Conservation (phyloP, 495 filamentous ascomycete genomes). For the Letharia columbiana region DNA sequence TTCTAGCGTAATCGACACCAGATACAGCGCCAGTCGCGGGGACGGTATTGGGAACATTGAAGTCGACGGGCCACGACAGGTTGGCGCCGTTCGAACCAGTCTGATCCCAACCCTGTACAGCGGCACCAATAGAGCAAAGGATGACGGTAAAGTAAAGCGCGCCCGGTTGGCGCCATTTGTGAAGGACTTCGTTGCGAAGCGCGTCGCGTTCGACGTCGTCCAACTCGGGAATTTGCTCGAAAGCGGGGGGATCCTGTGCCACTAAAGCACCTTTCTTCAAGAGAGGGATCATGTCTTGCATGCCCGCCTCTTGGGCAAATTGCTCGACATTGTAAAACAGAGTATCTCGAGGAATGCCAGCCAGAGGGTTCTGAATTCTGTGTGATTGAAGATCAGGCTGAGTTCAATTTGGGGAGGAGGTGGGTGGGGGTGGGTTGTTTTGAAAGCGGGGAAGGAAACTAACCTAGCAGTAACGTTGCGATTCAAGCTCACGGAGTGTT, state of each 20-base stretch:
- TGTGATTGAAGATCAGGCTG: not conserved
- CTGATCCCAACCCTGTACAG: constrained; percentile 64
- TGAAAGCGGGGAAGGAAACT: constrained; percentile 5
- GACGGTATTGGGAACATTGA: constrained; percentile 43
- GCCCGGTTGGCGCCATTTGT: constrained; percentile 57
- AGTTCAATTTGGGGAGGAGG: not conserved
- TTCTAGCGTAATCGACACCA: constrained; percentile 30
- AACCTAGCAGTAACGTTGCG: constrained; percentile 24
- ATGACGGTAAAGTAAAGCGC: constrained; percentile 62
- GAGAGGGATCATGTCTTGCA: constrained; percentile 40
- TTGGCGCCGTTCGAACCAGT: constrained; percentile 70
- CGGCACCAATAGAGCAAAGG: constrained; percentile 62
- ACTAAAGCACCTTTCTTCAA: constrained; percentile 56
- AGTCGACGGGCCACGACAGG: constrained; percentile 49
- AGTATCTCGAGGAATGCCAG: constrained; percentile 42
- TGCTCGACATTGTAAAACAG: constrained; percentile 48
- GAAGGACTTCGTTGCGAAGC: constrained; percentile 48
- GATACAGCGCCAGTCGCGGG: constrained; percentile 8
- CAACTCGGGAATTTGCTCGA: constrained; percentile 49
- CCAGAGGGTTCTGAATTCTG: constrained; percentile 56
- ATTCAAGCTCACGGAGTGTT: constrained; percentile 22
- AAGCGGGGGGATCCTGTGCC: constrained; percentile 49
- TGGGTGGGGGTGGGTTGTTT: too few relatives aligned
- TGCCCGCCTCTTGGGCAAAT: constrained; percentile 41
- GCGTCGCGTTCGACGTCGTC: constrained; percentile 43